phyloP scores from a whole-genome alignment of 2,329 filamentous ascomycete genomes.

The Podosphaera xanthii region DNA sequence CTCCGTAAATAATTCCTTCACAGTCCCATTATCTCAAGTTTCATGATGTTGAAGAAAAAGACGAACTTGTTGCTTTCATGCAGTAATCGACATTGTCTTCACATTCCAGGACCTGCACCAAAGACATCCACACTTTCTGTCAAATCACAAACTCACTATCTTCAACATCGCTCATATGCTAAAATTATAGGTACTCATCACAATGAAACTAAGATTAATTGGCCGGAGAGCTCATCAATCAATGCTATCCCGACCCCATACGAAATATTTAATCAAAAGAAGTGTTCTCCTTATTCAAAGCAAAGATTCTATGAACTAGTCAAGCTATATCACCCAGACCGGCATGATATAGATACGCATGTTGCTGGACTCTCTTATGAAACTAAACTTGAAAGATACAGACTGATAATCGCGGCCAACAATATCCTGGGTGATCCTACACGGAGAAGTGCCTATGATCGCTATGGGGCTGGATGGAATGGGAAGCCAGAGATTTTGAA shows the following conservation, averaged over 20 bases:
- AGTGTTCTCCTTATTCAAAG: conserved; percentile 54
- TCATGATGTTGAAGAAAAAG: conserved; percentile 21
- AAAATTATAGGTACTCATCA: conserved; percentile 18
- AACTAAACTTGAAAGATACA: conserved; percentile 66
- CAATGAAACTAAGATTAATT: conserved; percentile 13
- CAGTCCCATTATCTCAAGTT: neutral
- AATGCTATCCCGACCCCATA: conserved; percentile 43
- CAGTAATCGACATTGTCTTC: conserved; percentile 17
- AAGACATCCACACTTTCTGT: conserved; percentile 12
- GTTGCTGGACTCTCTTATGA: conserved; percentile 29
- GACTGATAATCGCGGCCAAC: conserved; percentile 70
- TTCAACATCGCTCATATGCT: conserved; percentile 17
- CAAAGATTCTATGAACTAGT: conserved; percentile 70
- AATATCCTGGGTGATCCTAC: conserved; percentile 62
- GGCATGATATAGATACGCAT: conserved; percentile 20
- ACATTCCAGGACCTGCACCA: conserved; percentile 13
- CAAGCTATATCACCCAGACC: conserved; percentile 89
- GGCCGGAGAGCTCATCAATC: conserved; percentile 14
- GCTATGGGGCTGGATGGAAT: conserved; percentile 60
- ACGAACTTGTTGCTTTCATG: conserved; percentile 17
- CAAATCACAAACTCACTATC: conserved; percentile 5
- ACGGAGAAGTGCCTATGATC: conserved; percentile 64
- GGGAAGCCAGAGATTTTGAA: conserved; percentile 19
- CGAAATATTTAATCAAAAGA: conserved; percentile 49
- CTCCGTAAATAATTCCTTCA: neutral